These are phyloP conservation scores for Lumnitzera racemosa DNA, from an alignment of 345 rosid species.

Conservation along the genomic window DNA sequence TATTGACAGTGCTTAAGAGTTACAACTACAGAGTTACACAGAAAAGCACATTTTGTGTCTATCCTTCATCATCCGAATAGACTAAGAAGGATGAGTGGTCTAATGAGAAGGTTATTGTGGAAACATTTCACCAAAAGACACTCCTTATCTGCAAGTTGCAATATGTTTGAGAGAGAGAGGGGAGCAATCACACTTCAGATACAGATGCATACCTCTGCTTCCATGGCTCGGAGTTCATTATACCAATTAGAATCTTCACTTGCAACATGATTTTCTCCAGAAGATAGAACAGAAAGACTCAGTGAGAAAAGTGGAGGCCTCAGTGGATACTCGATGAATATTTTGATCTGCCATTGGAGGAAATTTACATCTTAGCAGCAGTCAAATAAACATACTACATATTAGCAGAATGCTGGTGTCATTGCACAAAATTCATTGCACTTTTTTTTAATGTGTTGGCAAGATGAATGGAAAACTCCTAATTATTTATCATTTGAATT, in stretches of 20 bases:
- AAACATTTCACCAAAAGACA: no score
- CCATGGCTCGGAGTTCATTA: constrained; percentile 80
- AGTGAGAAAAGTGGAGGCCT: constrained; percentile 72
- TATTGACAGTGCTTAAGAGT: no score
- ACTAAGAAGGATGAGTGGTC: no score
- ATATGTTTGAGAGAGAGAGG: background rate
- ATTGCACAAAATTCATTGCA: constrained; percentile 1
- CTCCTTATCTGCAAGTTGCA: no score
- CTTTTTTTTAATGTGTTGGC: no score
- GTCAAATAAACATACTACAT: background rate
- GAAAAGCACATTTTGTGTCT: no score
- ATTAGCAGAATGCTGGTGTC: constrained; percentile 3
- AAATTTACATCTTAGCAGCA: constrained; percentile 5
- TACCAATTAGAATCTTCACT: constrained; percentile 36
- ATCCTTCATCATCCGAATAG: no score
- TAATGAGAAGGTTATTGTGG: no score
- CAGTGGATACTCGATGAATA: constrained; percentile 87
- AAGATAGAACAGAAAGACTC: constrained; percentile 26
- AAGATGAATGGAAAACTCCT: no score
- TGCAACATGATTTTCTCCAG: constrained; percentile 25
- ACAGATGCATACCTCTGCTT: constrained; percentile 63
- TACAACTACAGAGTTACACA: no score
- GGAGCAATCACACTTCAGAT: background rate
- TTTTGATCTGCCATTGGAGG: constrained; percentile 42
- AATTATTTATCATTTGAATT: no score